A percentile compares a stretch with the other conserved stretches of the same genome.
phyloP scores from a whole-genome alignment of 208 protist genomes.

The Jaenimonas drosophilae region DNA sequence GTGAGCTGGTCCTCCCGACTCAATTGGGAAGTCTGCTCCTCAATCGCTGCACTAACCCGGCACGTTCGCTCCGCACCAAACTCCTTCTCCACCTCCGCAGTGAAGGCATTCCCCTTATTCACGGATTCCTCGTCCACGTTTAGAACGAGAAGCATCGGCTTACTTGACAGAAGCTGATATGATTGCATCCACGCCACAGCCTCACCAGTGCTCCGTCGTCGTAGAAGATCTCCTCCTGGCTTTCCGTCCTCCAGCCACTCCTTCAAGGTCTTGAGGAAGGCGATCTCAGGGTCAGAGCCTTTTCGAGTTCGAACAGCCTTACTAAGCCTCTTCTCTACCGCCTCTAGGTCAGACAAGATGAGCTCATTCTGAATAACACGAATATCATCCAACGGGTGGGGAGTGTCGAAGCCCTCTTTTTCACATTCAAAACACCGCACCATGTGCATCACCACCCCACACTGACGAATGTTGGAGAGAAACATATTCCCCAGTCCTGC shows the following conservation, averaged over 20 bases:
- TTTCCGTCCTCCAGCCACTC: conserved; percentile 49
- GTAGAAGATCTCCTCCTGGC: conserved; percentile 1
- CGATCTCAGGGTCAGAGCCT: conserved; percentile 20
- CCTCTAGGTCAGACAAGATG: conserved; percentile 68
- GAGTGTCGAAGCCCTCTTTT: conserved; percentile 71
- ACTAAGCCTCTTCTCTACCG: conserved; percentile 47
- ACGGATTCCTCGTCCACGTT: conserved; percentile 69
- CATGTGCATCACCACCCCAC: conserved; percentile 74
- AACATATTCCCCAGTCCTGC: conserved; percentile 86
- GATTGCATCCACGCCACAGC: conserved; percentile 23
- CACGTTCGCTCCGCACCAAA: conserved; percentile 47
- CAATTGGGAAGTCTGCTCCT: conserved; percentile 73
- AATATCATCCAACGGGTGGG: conserved; percentile 73
- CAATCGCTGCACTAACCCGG: conserved; percentile 60
- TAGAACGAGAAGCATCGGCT: conserved; percentile 82
- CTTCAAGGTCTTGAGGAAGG: conserved; percentile 29
- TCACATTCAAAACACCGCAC: conserved; percentile 84
- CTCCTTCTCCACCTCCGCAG: conserved; percentile 31
- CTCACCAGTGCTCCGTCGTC: conserved; percentile 13
- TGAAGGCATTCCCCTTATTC: conserved; percentile 42
- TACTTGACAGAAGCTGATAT: conserved; percentile 65
- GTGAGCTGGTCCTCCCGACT: conserved; percentile 57
- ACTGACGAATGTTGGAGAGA: conserved; percentile 73
- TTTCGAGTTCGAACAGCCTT: conserved; percentile 39
- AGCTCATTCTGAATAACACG: conserved; percentile 66